phyloP scores from a whole-genome alignment of 75 land plant genomes.

The Pseudotsuga menziesii region DNA sequence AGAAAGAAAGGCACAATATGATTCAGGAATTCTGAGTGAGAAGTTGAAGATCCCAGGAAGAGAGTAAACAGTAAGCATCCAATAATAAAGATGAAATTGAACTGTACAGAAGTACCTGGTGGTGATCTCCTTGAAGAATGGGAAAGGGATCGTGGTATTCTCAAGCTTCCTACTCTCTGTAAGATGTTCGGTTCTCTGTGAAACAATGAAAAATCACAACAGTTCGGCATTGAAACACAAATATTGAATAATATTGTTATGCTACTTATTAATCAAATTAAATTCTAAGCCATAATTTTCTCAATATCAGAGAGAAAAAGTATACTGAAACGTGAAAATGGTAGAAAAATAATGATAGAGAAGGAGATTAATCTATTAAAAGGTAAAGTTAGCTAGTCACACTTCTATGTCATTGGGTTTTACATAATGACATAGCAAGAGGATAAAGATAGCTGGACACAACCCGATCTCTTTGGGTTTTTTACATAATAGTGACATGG shows the following conservation, averaged over 20 bases:
- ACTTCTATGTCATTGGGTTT: too few species aligned
- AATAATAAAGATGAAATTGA: too few species aligned
- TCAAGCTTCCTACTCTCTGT: constrained; percentile 12
- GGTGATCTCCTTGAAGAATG: constrained; percentile 1
- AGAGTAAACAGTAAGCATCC: too few species aligned
- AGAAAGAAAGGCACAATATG: too few species aligned
- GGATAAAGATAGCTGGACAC: too few species aligned
- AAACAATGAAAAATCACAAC: neutral
- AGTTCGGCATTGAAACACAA: neutral
- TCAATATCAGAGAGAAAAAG: neutral
- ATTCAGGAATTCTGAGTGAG: too few species aligned
- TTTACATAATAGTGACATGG: too few species aligned
- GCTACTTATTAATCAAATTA: neutral
- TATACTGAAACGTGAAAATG: neutral
- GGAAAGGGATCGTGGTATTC: constrained; percentile 3
- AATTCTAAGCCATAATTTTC: neutral
- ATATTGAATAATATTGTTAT: neutral
- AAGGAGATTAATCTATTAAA: neutral
- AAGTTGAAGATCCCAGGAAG: too few species aligned
- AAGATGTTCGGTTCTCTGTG: constrained; percentile 12
- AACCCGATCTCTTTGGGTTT: too few species aligned
- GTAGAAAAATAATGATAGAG: neutral
- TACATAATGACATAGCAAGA: too few species aligned
- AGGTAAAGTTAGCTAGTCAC: too few species aligned
- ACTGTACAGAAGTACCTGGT: too few species aligned